Evolutionary conservation across 176 grass and related monocot genomes (phyloP).

Genomic region (Musa troglodytarum): DNA sequence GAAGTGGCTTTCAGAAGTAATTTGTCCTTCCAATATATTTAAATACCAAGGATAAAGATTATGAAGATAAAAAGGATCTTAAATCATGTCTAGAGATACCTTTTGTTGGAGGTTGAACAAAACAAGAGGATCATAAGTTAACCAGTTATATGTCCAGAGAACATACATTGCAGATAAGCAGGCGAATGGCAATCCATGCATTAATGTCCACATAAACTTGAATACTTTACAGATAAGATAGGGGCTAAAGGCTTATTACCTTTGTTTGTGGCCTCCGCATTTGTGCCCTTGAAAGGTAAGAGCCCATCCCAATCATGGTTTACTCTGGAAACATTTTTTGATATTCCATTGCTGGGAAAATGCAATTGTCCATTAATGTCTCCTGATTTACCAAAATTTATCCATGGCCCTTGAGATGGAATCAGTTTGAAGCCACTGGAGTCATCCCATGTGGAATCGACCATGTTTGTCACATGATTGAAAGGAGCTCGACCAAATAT

Average conservation of each 20-base stretch:
- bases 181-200: neutral
- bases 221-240: neutral
- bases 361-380: slow-evolving; percentile 1
- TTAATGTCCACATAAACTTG: neutral
- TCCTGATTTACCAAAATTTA: neutral
- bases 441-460: neutral
- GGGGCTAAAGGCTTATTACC: slow-evolving; percentile 22
- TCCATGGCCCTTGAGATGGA: neutral
- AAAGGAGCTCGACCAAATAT: neutral
- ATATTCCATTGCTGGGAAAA: slow-evolving; percentile 29
- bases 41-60: too few species aligned
- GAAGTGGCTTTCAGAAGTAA: too few species aligned
- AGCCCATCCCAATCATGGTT: slow-evolving; percentile 41
- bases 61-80: too few species aligned
- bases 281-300: slow-evolving; percentile 51
- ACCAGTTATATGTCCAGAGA: too few species aligned
- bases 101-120: too few species aligned
- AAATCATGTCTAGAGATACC: too few species aligned
- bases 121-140: too few species aligned
- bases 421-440: neutral
- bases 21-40: too few species aligned
- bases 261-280: slow-evolving; percentile 25
- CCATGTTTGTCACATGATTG: neutral
- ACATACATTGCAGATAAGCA: too few species aligned
- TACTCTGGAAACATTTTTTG: slow-evolving; percentile 29